Evolutionary conservation across 2,329 filamentous ascomycete genomes (phyloP), one percentile per base, ranked within the genome.

Genomic region (Phaeosphaeria sp.): DNA sequence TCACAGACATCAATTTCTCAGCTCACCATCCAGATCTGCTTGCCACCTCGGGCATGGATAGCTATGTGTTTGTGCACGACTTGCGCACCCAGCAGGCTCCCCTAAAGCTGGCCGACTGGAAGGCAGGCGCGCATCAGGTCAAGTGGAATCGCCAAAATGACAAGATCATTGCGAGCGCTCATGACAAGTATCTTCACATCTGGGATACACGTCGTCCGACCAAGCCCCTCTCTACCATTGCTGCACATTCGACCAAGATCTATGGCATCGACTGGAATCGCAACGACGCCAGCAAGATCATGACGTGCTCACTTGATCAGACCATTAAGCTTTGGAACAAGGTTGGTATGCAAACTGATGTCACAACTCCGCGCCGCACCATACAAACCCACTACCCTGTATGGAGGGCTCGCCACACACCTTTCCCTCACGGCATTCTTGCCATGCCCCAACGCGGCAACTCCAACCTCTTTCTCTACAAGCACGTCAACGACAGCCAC

Each of bases 241-340:
- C 89, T 71, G 94, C 93, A 0, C 93, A 97, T 70, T 87, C 87
- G 30, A 97, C 93, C 39, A 97, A 97, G 77, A 97, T 97, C 58
- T 97, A 97, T 73, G 94, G 94, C 25, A 83, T 97, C 33, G 94
- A 97, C 77, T 97, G 94, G 94, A 96, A 96, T 72, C 87, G 94
- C 51, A 90, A 89, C 13, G 84, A 88, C 48, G 79, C 87, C 1
- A 89, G 87, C 10, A 89, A 87, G 36, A 82, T 97, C 50, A 87
- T 92, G 6, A 97, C 93, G 2, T 97, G 93, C 76, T 96, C 93
- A 1, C 81, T 97, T 49, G 93, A 97, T 73, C 92, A 90, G 73
- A 96, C 90, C 42, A 94, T 97, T 78, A 96, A 96, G 73, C 90
- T 97, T 64, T 97, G 93, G 93, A 90, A 97, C 74, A 92, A 93